Base-by-base conservation (phyloP, 208 protist species). In the Crithidia brevicula region DNA sequence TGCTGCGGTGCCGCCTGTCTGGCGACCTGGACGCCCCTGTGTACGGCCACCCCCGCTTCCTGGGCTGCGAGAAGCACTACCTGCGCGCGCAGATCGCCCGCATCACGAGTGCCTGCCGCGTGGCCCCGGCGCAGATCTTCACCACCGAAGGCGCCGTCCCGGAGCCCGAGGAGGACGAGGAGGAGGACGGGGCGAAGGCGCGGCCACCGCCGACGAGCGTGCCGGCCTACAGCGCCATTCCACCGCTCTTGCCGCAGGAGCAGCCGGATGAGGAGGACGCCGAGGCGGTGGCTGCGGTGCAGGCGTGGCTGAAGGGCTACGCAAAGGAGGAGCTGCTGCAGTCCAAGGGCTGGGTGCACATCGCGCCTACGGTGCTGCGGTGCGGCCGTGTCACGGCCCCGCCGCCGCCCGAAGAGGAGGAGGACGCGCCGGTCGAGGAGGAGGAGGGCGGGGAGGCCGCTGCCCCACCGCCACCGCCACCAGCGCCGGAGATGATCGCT, bases 61-160 rank as follows among this genome's bases (percentile, higher is more conserved):
- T 95, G 3, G 97, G 97, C 13, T 61, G 76, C 8, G 97, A 99
- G 80, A 85, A 83, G 62, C 81, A 97, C 74, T 98, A 97, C 77
- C 81, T 99, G 51, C 91, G 97, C 18, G 96, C 97, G 10, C 96
- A 98, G 77, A 98, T 99, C 61, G 93, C 97, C 18, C 94, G 97
- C 78, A 99, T 99, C 73, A 82, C 82, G 22, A 89, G 81, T 65
- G 80, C 84, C 7, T 94, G 84, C 76, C 84, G 81, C n/a, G 80
- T 99, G 31, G 89, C 90, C 2, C 97, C 97, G 20, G 53, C 64
- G 49, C 88, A 89, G 53, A 82, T 88, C 25, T 97, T 83, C 81
- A 86, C 85, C 42, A 91, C 82, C 2, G 94, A 97, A 42, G 83
- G 81, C 31, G 90, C 89, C 16, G 74, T 94, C 9, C 89, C 90